These are phyloP conservation scores for Trypanosoma avium DNA, from an alignment of 208 protist genomes.

Conservation along the genomic window DNA sequence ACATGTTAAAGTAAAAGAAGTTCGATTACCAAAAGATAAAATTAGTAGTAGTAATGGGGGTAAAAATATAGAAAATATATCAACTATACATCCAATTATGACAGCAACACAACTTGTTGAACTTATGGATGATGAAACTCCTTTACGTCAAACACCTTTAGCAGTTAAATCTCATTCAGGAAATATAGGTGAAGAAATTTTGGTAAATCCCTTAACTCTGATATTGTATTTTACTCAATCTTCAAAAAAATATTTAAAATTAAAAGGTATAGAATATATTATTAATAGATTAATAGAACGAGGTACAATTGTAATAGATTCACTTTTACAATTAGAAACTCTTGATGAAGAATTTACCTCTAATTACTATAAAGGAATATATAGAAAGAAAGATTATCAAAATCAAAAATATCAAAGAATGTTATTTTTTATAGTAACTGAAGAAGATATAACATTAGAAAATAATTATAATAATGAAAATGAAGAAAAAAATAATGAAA, in stretches of 20 bases:
- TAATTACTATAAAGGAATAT: background rate
- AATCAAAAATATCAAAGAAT: background rate
- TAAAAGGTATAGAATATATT: background rate
- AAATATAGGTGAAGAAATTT: background rate
- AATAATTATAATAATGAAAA: too few relatives aligned
- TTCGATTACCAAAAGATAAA: slow-evolving; percentile 29
- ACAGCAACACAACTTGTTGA: slow-evolving; percentile 28
- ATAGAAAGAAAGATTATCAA: background rate
- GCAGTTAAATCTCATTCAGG: too few relatives aligned
- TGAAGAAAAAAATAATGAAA: background rate
- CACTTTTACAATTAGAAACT: slow-evolving; percentile 1
- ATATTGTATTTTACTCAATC: slow-evolving; percentile 2
- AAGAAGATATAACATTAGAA: too few relatives aligned
- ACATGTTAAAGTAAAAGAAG: slow-evolving; percentile 51
- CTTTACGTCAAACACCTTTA: background rate
- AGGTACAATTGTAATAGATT: background rate
- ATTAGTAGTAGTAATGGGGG: background rate
- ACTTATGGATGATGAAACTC: slow-evolving; percentile 4
- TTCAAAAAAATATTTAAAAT: background rate
- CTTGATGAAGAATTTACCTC: background rate
- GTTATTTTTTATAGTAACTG: slow-evolving; percentile 12
- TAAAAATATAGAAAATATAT: background rate
- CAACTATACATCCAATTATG: background rate
- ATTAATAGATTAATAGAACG: background rate
- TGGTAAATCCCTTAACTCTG: background rate